phyloP scores from a whole-genome alignment of 495 filamentous ascomycete genomes.

The Penicillium atrosanguineum region DNA sequence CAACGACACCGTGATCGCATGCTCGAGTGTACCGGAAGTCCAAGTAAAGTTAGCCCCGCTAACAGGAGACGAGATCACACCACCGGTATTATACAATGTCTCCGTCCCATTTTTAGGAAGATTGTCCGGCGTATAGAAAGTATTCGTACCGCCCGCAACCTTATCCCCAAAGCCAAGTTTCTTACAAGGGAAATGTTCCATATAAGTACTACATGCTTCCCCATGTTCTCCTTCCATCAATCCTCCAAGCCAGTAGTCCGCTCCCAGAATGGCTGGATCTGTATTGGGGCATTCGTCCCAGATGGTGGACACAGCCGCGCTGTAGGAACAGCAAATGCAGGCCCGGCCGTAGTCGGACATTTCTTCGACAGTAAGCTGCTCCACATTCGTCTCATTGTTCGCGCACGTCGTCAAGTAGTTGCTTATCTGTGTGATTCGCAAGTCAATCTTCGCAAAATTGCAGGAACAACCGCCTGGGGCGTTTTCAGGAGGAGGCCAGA shows the following conservation, averaged over 20 bases:
- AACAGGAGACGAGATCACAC: slow-evolving; percentile 12
- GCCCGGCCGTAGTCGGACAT: too few species aligned
- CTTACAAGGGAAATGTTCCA: slow-evolving; percentile 10
- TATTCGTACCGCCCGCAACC: slow-evolving; percentile 6
- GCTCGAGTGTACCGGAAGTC: slow-evolving; percentile 2
- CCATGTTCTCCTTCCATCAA: neutral
- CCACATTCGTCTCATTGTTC: too few species aligned
- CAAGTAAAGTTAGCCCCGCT: slow-evolving; percentile 20
- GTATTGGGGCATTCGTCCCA: slow-evolving; percentile 22
- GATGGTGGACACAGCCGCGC: slow-evolving; percentile 21
- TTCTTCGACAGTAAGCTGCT: too few species aligned
- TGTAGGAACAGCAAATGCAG: slow-evolving; percentile 23
- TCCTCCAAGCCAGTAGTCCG: slow-evolving; percentile 2
- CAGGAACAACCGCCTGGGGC: slow-evolving; percentile 25
- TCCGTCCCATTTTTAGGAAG: slow-evolving; percentile 16
- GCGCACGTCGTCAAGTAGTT: too few species aligned
- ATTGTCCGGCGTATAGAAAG: slow-evolving; percentile 9
- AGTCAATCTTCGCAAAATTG: too few species aligned
- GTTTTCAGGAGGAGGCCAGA: slow-evolving; percentile 22
- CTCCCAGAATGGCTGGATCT: slow-evolving; percentile 8
- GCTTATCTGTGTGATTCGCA: too few species aligned
- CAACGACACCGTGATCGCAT: slow-evolving; percentile 11
- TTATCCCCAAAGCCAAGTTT: slow-evolving; percentile 12
- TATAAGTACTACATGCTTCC: slow-evolving; percentile 12
- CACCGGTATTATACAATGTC: slow-evolving; percentile 10